phyloP scores from a whole-genome alignment of 495 filamentous ascomycete genomes.

The Margaritispora aquatica region DNA sequence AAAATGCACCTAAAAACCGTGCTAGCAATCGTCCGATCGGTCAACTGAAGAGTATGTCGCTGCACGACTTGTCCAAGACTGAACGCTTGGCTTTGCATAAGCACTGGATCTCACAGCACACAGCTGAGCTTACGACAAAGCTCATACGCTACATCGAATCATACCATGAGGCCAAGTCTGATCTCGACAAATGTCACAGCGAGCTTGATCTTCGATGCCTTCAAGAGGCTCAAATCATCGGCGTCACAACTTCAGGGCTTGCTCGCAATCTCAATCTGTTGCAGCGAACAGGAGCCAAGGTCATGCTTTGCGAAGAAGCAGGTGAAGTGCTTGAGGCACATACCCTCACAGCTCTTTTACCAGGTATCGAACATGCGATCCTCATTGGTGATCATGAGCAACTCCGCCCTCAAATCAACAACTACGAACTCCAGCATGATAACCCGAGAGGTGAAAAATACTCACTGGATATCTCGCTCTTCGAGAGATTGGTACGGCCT shows the following conservation, averaged over 20 bases:
- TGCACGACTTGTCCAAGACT: constrained; percentile 24
- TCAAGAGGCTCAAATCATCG: constrained; percentile 54
- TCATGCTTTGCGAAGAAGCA: constrained; percentile 72
- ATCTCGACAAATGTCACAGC: constrained; percentile 30
- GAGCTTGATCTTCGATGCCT: constrained; percentile 51
- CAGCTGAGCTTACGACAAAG: constrained; percentile 28
- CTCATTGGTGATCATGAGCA: constrained; percentile 75
- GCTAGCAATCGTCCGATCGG: constrained; percentile 13
- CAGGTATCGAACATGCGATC: constrained; percentile 65
- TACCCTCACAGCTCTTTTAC: constrained; percentile 59
- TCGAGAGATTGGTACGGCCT: constrained; percentile 61
- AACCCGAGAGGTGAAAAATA: constrained; percentile 48
- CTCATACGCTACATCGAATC: constrained; percentile 26
- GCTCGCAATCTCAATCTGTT: constrained; percentile 60
- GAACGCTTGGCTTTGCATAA: constrained; percentile 29
- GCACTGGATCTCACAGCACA: constrained; percentile 43
- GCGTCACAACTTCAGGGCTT: constrained; percentile 69
- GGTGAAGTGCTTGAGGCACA: constrained; percentile 73
- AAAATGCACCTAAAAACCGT: constrained; percentile 18
- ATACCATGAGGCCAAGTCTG: constrained; percentile 29
- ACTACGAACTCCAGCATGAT: constrained; percentile 56
- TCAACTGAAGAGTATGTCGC: constrained; percentile 16
- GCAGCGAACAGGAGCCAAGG: constrained; percentile 53
- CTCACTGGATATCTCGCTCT: constrained; percentile 58
- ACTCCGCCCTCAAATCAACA: constrained; percentile 62